These are phyloP conservation scores for Berberis vulgaris DNA, from an alignment of 164 flowering plant species.

Conservation along the genomic window DNA sequence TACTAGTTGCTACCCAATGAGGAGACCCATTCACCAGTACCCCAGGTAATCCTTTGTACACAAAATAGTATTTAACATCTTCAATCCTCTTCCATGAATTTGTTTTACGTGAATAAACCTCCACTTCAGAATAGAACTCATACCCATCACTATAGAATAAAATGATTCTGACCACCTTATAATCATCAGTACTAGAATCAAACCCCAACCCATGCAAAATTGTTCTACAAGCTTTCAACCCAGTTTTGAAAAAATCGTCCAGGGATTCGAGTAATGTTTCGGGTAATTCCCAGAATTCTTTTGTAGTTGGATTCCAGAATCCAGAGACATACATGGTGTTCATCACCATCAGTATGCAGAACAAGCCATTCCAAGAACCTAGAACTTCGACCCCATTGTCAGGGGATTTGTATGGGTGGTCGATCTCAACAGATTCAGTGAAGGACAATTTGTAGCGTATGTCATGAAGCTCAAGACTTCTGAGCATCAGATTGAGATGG, in stretches of 20 bases:
- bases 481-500: not conserved
- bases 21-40: slow-evolving; percentile 15
- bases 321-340: not conserved
- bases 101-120: slow-evolving; percentile 12
- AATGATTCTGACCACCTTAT: slow-evolving; percentile 19
- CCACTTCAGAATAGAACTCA: slow-evolving; percentile 1
- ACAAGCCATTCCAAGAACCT: slow-evolving; percentile 9
- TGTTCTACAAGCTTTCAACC: too few relatives aligned
- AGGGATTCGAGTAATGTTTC: not conserved
- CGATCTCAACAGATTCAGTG: not conserved
- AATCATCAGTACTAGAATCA: slow-evolving; percentile 20
- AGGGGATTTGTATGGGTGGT: not conserved
- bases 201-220: slow-evolving; percentile 24
- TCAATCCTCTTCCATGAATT: slow-evolving; percentile 20
- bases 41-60: not conserved
- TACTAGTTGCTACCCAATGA: slow-evolving; percentile 18
- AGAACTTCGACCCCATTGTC: not conserved
- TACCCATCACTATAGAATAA: not conserved
- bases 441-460: not conserved
- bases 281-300: slow-evolving; percentile 1
- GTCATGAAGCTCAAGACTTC: not conserved
- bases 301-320: slow-evolving; percentile 6
- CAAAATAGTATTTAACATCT: slow-evolving; percentile 4
- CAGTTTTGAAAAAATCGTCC: too few relatives aligned
- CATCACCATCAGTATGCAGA: not conserved